Base-by-base conservation (phyloP, 192 early-diverging fungal genomes). In the Backusella luteola region DNA sequence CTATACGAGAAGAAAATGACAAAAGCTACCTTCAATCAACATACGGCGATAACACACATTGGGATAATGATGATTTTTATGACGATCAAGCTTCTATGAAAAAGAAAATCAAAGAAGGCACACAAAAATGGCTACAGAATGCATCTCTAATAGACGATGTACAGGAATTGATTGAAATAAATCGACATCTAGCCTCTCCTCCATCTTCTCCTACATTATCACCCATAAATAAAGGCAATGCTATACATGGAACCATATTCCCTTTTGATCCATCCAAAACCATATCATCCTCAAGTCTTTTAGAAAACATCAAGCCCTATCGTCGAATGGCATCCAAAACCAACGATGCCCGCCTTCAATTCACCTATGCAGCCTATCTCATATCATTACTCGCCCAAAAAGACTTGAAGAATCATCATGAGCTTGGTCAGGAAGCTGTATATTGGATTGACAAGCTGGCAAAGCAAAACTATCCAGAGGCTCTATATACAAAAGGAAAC, bases 241-340 rank as follows among this genome's bases (percentile, higher is more conserved):
- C 21, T 14, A 26, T 9, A 4, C 11, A 63, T 63, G 26, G 26
- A 29, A 12, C 26, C 0, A 29, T 63, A 12, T 63, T 63, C 12
- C 3, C 56, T 12, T 63, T 63, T 63, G 56, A 63, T 29, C 56
- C 56, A 29, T 63, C 56, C 23, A 63, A 9, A 23, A 32, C 56
- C 3, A 63, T 26, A 4, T 23, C 23, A 26, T 63, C 56, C 0
- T 63, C 56, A 12, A 63, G 56, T 14, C 26, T 63, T 4, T 26
- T 63, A 15, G 66, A 76, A 14, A 75, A 77, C 26, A 76, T 93
- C 42, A 87, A 89, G 68, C 92, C 88, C 73, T 94, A 94, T 76
- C 91, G 92, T 4, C 90, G 93, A 67, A 89, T 89, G 52, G 94
- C 92, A 15, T 91, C 89, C 80, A 93, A 92, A 76, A 92, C 92